Evolutionary conservation across 371 early-diverging fungal species (phyloP).

Genomic region (Apophysomyces elegans): DNA sequence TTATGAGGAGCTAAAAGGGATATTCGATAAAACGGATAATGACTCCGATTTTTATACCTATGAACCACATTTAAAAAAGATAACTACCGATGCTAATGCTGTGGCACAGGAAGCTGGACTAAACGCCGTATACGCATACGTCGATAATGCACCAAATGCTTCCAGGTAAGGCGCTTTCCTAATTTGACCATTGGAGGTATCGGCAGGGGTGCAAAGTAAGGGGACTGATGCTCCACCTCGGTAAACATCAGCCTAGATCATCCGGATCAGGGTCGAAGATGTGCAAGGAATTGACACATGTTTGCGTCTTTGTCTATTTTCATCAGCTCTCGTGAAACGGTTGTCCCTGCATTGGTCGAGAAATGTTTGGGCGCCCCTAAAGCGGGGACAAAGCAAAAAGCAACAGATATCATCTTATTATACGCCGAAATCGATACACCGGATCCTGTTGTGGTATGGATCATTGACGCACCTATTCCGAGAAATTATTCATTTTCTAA

Average conservation of each 20-base stretch:
- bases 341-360: slow-evolving; percentile 85
- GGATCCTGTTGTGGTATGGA: slow-evolving; percentile 79
- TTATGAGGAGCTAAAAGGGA: slow-evolving; percentile 80
- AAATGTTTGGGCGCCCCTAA: slow-evolving; percentile 88
- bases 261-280: neutral
- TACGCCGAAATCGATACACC: slow-evolving; percentile 87
- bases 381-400: slow-evolving; percentile 78
- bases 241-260: neutral
- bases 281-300: slow-evolving; percentile 12
- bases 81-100: slow-evolving; percentile 86
- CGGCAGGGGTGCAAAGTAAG: slow-evolving; percentile 4
- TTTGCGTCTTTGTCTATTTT: slow-evolving; percentile 13
- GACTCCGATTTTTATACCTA: slow-evolving; percentile 74
- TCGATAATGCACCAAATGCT: slow-evolving; percentile 83
- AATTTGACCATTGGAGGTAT: neutral
- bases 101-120: slow-evolving; percentile 93
- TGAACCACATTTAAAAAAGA: slow-evolving; percentile 74
- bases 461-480: neutral
- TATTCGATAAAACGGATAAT: slow-evolving; percentile 64
- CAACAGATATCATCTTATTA: slow-evolving; percentile 80
- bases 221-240: slow-evolving; percentile 1
- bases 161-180: slow-evolving; percentile 54
- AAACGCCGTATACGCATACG: slow-evolving; percentile 72
- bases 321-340: slow-evolving; percentile 65
- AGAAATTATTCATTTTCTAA: slow-evolving; percentile 10